Base-by-base conservation (phyloP, 2,329 filamentous ascomycete genomes). In the Cryphonectria parasitica region DNA sequence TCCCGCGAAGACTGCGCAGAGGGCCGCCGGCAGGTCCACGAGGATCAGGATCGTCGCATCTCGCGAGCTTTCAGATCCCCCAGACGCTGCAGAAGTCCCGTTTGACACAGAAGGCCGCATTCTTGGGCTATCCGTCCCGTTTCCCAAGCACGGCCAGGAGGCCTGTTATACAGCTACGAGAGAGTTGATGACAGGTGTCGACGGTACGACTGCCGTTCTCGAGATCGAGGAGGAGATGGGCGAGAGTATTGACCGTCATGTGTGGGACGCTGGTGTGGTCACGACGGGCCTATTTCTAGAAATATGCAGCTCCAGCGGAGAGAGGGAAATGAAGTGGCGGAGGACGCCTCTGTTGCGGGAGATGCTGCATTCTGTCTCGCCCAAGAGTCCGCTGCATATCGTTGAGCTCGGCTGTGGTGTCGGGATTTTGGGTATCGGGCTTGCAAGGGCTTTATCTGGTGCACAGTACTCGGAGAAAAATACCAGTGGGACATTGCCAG, bases 371-470 rank as follows among this genome's bases (percentile, higher is more conserved):
- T 71, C 70, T 1, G 56, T 74, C 5, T 72, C 70, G 15, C 64
- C 77, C 0, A n/a, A 56, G 6, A 8, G 54, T 1, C 64, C 69
- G 2, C 73, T 86, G 25, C 83, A 82, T 58, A 78, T 89, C 10
- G 75, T 89, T 2, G 88, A 90, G 73, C 80, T 89, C 10, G 88
- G 87, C 5, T 86, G 85, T 65, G 87, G 87, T 3, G 85, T 89
- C 0, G 87, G 88, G 0, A 85, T 88, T 15, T 75, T 89, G 3
- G 87, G 87, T 0, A 79, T 87, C 17, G 86, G 85, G 1, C 75
- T 88, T 17, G 82, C 83, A 0, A 77, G 78, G 49, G 64, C 63
- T 60, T 31, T 76, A 74, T 4, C 68, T 75, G 28, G 78, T 75
- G 28, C 77, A 75, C 71, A 39, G 4, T 15, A n/a, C 3, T 31